These are phyloP conservation scores for rapeseed (Brassica napus) DNA, from an alignment of 345 rosid genomes.

Conservation along the genomic window Da-Ae NC_063450.1:50344001-50344500, in stretches of 20 bases:
- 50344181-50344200: conserved; percentile 59
- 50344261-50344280: conserved; percentile 64
- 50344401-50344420: conserved; percentile 80
- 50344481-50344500: conserved; percentile 80
- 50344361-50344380: not conserved
- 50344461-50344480: conserved; percentile 71
- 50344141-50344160: conserved; percentile 61
- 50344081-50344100: not conserved
- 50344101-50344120: conserved; percentile 6
- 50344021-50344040: not conserved
- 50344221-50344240: conserved; percentile 52
- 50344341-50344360: not conserved
- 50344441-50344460: conserved; percentile 72
- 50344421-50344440: conserved; percentile 83
- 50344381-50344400: not conserved
- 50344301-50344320: not conserved
- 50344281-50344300: not conserved
- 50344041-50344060: not conserved
- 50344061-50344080: conserved; percentile 12
- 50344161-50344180: conserved; percentile 76
- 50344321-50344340: not conserved
- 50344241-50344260: conserved; percentile 59
- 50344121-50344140: conserved; percentile 73
- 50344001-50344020: not conserved
- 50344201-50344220: conserved; percentile 61